Evolutionary conservation across 2,329 filamentous ascomycete species (phyloP).

Genomic region (Exophiala oligosperma): DNA sequence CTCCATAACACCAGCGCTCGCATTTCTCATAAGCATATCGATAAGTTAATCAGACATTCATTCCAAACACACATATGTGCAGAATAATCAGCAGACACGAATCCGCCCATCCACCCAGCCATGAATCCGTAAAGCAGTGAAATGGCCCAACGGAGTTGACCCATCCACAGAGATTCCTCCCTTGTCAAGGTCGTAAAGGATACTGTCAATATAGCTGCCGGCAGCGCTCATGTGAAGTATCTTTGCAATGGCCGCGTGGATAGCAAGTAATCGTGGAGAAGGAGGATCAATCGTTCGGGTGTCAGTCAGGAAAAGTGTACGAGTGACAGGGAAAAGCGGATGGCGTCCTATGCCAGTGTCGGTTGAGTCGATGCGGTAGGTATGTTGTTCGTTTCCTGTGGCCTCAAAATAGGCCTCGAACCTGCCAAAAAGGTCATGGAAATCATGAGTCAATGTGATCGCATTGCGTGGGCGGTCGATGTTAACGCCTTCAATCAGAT

Average conservation of each 20-base stretch:
- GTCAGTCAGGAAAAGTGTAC: conserved; percentile 29
- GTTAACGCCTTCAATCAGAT: conserved; percentile 41
- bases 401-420: conserved; percentile 32
- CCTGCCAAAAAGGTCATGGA: conserved; percentile 35
- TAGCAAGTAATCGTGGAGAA: conserved; percentile 27
- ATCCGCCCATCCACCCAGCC: conserved; percentile 27
- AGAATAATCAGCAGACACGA: conserved; percentile 8
- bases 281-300: conserved; percentile 36
- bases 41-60: background rate
- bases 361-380: conserved; percentile 15
- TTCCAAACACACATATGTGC: background rate
- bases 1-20: conserved; percentile 1
- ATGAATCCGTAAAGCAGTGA: conserved; percentile 17
- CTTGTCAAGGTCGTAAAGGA: conserved; percentile 31
- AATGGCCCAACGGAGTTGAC: conserved; percentile 21
- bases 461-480: conserved; percentile 46
- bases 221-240: conserved; percentile 29
- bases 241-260: conserved; percentile 31
- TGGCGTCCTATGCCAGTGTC: background rate
- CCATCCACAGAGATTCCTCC: conserved; percentile 22
- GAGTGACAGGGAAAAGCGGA: conserved; percentile 26
- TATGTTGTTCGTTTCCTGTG: conserved; percentile 8
- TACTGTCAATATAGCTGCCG: conserved; percentile 28
- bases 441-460: conserved; percentile 33
- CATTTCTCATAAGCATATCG: conserved; percentile 5